Base-by-base conservation (phyloP, 2,329 filamentous ascomycete species). In the Talaromyces sp. region DNA sequence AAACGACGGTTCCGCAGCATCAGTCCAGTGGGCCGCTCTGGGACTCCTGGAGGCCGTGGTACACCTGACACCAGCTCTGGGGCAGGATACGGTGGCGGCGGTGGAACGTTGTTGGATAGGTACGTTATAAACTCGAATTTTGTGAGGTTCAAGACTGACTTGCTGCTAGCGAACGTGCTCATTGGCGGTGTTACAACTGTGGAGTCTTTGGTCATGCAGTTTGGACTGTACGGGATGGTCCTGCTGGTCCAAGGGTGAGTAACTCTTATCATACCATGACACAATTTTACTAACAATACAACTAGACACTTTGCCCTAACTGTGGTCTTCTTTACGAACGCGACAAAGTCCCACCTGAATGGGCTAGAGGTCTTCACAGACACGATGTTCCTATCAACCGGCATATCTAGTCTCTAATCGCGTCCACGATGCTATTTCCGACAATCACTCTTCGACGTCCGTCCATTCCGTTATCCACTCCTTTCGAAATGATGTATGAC, bases 151-250 rank as follows among this genome's bases (percentile, higher is more conserved):
- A 21, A 33, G 7, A 37, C 25, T 63, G 42, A 60, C 50, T 3
- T 40, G 35, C 25, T 44, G 33, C 16, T 64, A 84, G 84, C 70
- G 95, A 98, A 80, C 84, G 93, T 68, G 82, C 85, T 66, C 87
- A 83, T 48, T 99, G 95, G 95, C 86, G 91, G 66, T 99, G 95
- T 77, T 82, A 82, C 50, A 93, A 98, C 76, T 99, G 95, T 75
- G 83, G 84, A 64, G 87, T 97, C 37, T 93, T 90, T 87, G 95
- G 93, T 16, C 88, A 88, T 56, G 90, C 92, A 31, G 92, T 97
- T 8, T 99, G 95, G 95, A 93, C 91, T 56, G 93, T 98, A 2
- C 84, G 95, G 69, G 93, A 98, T 77, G 95, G 95, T 25, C 95
- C 95, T 14, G 82, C 85, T 61, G 93, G 93, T 61, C 85, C 90